Evolutionary conservation across 2,329 filamentous ascomycete species (phyloP), one percentile per base, ranked within the genome.

Genomic region (Botrytis fragariae): DNA sequence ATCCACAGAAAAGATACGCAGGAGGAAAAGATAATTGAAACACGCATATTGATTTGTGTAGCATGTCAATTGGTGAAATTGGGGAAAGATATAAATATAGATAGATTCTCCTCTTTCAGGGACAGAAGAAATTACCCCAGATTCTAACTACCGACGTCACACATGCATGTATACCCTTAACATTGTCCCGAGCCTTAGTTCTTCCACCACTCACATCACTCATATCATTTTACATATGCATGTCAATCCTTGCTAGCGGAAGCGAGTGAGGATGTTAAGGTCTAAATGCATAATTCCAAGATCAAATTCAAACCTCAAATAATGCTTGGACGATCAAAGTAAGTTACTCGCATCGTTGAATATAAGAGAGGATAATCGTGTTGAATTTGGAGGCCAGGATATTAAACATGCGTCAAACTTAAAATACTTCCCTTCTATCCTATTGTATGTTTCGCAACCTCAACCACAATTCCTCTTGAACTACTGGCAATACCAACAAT

Each of bases 401-500:
- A 25, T 37, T 4, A 16, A 25, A 35, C 20, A 29, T 37, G 4
- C 3, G 32, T 65, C 18, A 1, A 37, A 65, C n/a, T 37, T 10
- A 37, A 7, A 0, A 20, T 37, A 65, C 7, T 25, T 20, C 14
- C 3, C 3, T 6, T 51, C 44, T 48, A 37, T 35, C 7, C 25
- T 25, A 18, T 37, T 20, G 1, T 29, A 57, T 57, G 22, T 16
- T n/a, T 42, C 16, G 14, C 48, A 57, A 5, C 7, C 25, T 57
- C 37, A 57, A 9, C n/a, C 16, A 22, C 7, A 18, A 42, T 48
- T 68, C 1, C 10, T 29, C 3, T 29, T 25, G 9, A 45, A 45
- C n/a, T 14, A 20, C 32, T 71, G n/a, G 1, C 9, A 37, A 25
- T 2, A 54, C 73, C 71, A 5, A 71, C 39, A 12, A 85, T 83